Percentiles rank a stretch among this genome's conserved stretches.
These are phyloP conservation scores for Jatropha multifida DNA, from an alignment of 441 rosid genomes.

Conservation along the genomic window DNA sequence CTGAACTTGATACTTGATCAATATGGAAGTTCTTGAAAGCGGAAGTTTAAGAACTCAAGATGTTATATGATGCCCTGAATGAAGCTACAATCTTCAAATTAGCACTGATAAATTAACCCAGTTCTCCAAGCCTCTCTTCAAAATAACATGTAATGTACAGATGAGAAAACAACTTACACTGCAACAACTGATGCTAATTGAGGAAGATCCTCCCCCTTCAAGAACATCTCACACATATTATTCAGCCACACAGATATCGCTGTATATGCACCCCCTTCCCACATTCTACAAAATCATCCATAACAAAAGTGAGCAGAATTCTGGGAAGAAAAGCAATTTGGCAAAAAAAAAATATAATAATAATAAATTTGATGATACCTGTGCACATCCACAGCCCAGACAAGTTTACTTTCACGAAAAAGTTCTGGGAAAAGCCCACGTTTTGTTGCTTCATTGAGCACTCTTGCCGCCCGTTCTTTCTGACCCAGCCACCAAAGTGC, in stretches of 20 bases:
- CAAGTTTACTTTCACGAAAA: conserved; percentile 77
- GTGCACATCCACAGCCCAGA: conserved; percentile 91
- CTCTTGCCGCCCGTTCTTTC: conserved; percentile 84
- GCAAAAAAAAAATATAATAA: conserved; percentile 18
- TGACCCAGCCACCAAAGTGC: conserved; percentile 98
- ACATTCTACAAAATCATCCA: conserved; percentile 61
- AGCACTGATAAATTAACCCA: background rate
- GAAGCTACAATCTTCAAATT: background rate
- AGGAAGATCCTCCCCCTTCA: conserved; percentile 69
- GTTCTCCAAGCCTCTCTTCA: background rate
- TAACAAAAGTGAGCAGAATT: conserved; percentile 19
- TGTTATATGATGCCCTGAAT: background rate
- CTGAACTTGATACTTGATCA: background rate
- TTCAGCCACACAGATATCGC: conserved; percentile 86
- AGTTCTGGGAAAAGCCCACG: conserved; percentile 90
- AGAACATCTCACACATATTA: conserved; percentile 50
- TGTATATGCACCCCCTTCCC: conserved; percentile 81
- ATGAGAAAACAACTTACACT: conserved; percentile 57
- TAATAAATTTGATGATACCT: conserved; percentile 40
- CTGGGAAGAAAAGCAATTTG: background rate
- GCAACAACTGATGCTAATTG: conserved; percentile 80
- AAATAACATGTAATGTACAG: conserved; percentile 1
- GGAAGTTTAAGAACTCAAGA: background rate
- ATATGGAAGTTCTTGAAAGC: background rate
- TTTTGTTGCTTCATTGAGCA: conserved; percentile 76